Evolutionary conservation across 345 rosid species (phyloP), one percentile per base, ranked within the genome.

Genomic region (Mallotus nudiflorus): DNA sequence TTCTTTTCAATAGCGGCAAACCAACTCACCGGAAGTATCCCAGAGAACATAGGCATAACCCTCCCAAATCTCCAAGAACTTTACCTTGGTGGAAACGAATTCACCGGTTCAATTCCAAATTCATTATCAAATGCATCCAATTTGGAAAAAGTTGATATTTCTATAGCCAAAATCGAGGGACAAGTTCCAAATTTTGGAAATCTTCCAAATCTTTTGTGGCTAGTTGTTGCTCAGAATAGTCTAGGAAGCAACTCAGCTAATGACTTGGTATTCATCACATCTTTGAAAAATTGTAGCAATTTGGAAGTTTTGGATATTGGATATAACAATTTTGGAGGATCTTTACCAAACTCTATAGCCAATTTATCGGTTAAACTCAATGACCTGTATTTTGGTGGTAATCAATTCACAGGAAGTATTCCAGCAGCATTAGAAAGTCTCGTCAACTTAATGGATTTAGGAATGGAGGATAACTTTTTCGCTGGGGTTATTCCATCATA

Each of bases 21-120:
- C 66, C 37, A 49, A 9, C 39, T 78, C 15, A 37, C 29, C 2
- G 78, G 73, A 0, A 29, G 24, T 28, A 37, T 77, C 10, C 72
- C 72, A 1, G 50, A 20, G 1, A 31, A 68, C 18, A 58, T 72
- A 5, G 71, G 71, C 54, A 15, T 61, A 40, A 56, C 74, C 11
- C 63, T 74, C 37, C 73, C 63, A 8, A 52, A 66, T 33, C 24
- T 45, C 22, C 0, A 0, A n/a, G 12, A 13, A 51, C 20, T 35
- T 70, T 1, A 15, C 12, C 20, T 69, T 0, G 76, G 71, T 33
- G 22, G 0, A 0, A 78, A 85, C 25, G 29, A 37, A 18, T 56
- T 85, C 51, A 68, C 59, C 0, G 84, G 84, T 0, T 3, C 25
- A 4, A 72, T 82, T n/a, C 44, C 64, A 8, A 20, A 33, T 29